Conservation (phyloP, 2,329 filamentous ascomycete species). For the Colletotrichum plurivorum region DNA sequence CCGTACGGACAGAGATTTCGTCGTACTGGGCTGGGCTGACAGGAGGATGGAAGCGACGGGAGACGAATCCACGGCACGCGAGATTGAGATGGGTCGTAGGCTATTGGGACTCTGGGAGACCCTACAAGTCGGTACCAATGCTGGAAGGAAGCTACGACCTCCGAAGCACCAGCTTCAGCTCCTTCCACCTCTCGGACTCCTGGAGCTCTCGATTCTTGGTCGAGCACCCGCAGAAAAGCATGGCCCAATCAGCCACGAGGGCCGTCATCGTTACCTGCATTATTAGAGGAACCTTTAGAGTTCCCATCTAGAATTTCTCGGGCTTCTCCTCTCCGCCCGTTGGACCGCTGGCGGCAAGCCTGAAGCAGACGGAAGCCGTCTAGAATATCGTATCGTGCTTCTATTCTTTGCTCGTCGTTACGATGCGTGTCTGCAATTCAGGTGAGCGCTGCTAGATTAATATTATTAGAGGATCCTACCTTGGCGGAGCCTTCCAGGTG, state of each 20-base stretch:
- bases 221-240: not conserved
- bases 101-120: not conserved
- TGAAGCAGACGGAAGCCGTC: not conserved
- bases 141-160: too few species aligned
- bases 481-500: too few species aligned
- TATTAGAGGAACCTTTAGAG: not conserved
- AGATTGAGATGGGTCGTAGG: not conserved
- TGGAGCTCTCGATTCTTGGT: not conserved
- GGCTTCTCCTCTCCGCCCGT: constrained; percentile 13
- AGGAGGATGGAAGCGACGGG: not conserved
- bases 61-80: not conserved
- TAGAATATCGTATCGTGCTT: not conserved
- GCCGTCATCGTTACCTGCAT: constrained; percentile 14
- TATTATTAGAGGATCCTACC: not conserved
- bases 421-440: not conserved
- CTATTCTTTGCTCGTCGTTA: not conserved
- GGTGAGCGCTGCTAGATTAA: not conserved
- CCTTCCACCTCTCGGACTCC: too few species aligned
- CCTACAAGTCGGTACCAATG: too few species aligned
- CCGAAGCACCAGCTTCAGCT: not conserved
- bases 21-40: constrained; percentile 14
- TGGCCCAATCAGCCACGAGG: constrained; percentile 24
- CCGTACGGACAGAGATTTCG: constrained; percentile 20
- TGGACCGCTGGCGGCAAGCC: not conserved
- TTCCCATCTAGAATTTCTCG: constrained; percentile 1